Percentiles rank a stretch among this genome's conserved stretches.
Conservation (phyloP, 345 rosid genomes). For the Eucalyptus cladocalyx region DNA sequence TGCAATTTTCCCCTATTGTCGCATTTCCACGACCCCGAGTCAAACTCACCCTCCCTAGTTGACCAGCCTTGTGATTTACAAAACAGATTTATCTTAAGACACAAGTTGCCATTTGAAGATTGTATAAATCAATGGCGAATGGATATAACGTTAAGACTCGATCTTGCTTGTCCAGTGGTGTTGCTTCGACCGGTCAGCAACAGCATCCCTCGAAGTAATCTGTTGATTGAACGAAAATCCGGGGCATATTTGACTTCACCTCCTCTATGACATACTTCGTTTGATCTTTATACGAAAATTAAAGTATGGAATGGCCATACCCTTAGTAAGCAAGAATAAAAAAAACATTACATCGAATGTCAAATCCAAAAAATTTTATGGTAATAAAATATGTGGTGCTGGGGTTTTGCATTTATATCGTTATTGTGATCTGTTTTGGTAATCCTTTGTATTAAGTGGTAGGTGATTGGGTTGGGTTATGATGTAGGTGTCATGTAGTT, state of each 20-base stretch:
- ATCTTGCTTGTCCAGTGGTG: not conserved
- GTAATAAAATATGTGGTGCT: not conserved
- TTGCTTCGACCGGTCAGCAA: not conserved
- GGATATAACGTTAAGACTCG: not conserved
- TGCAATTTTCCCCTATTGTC: not conserved
- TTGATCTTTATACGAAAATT: not conserved
- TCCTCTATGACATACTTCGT: not conserved
- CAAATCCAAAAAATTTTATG: not conserved
- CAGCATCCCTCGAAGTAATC: not conserved
- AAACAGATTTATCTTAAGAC: not conserved
- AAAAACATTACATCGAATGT: not conserved
- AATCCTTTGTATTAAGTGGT: not conserved
- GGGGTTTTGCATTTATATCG: not conserved
- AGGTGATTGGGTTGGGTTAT: not conserved
- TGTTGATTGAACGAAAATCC: not conserved
- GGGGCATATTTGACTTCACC: not conserved
- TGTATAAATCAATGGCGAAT: not conserved
- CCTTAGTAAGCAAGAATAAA: not conserved
- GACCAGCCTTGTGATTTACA: not conserved
- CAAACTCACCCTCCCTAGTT: not conserved
- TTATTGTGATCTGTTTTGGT: not conserved
- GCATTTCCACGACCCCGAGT: not conserved
- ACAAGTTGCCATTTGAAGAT: not conserved
- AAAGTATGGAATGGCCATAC: not conserved
- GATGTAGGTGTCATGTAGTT: not conserved